phyloP scores from a whole-genome alignment of 192 early-diverging fungal species.

The Coemansia sp. region DNA sequence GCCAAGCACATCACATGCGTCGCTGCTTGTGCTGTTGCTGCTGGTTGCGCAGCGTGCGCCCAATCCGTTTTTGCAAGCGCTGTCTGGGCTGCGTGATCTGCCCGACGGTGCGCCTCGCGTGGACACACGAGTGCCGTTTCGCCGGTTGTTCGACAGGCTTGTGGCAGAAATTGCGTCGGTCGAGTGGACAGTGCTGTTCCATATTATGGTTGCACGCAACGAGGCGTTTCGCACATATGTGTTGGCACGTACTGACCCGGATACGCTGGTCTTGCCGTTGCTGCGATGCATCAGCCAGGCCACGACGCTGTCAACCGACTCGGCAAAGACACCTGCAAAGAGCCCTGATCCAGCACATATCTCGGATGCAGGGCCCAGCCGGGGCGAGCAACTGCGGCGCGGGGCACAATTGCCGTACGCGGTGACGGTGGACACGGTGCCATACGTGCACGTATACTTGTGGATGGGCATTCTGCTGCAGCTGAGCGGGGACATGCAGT shows the following conservation, averaged over 20 bases:
- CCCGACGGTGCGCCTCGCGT: conserved; percentile 18
- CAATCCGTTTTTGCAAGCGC: conserved; percentile 32
- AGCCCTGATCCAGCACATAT: too few relatives aligned
- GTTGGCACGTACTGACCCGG: conserved; percentile 45
- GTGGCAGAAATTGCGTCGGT: conserved; percentile 20
- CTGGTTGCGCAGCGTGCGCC: conserved; percentile 19
- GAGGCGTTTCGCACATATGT: conserved; percentile 45
- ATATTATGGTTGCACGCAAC: conserved; percentile 33
- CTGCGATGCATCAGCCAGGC: conserved; percentile 31
- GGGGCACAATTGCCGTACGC: conserved; percentile 19
- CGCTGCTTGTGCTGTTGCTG: conserved; percentile 36
- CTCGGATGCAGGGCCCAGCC: background rate
- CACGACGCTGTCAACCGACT: conserved; percentile 19
- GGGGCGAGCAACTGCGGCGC: conserved; percentile 27
- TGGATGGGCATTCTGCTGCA: conserved; percentile 34
- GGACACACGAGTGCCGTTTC: conserved; percentile 28
- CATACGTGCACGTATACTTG: conserved; percentile 39
- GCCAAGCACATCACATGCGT: conserved; percentile 26
- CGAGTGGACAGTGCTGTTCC: conserved; percentile 42
- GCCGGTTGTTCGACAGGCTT: conserved; percentile 35
- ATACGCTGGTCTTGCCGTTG: conserved; percentile 44
- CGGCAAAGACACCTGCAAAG: too few relatives aligned
- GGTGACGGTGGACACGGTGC: conserved; percentile 30
- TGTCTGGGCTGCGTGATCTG: conserved; percentile 18
- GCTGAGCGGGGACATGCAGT: conserved; percentile 33